Evolutionary conservation across 2,329 filamentous ascomycete genomes (phyloP).

Genomic region (Kalmusia sp.): DNA sequence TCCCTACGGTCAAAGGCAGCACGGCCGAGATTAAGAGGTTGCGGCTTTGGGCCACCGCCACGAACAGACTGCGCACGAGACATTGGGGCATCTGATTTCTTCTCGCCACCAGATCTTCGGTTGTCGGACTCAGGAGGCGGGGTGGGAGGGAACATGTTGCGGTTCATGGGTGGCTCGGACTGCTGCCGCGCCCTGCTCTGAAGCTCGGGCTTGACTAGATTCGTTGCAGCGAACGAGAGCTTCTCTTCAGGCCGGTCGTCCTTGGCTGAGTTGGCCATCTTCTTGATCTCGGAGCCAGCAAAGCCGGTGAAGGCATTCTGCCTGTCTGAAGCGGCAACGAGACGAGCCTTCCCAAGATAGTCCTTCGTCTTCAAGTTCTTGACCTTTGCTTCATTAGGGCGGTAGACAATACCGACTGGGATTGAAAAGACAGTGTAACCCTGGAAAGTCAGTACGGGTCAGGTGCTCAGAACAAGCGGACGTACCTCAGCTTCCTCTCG

Average conservation of each 20-base stretch:
- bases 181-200: conserved; percentile 78
- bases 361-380: conserved; percentile 98
- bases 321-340: conserved; percentile 87
- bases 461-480: not conserved
- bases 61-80: conserved; percentile 58
- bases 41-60: conserved; percentile 55
- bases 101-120: conserved; percentile 35
- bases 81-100: conserved; percentile 42
- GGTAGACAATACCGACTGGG: conserved; percentile 91
- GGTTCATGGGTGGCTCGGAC: conserved; percentile 79
- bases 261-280: conserved; percentile 62
- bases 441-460: conserved; percentile 54
- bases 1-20: conserved; percentile 55
- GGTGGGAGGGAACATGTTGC: conserved; percentile 95
- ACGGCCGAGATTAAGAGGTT: conserved; percentile 56
- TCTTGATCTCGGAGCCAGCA: conserved; percentile 79
- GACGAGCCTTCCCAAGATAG: conserved; percentile 92
- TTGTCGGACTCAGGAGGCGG: conserved; percentile 91
- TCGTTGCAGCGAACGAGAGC: conserved; percentile 90
- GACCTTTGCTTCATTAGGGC: conserved; percentile 96
- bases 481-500: conserved; percentile 85
- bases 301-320: conserved; percentile 84
- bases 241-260: conserved; percentile 85
- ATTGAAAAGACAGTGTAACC: conserved; percentile 99
- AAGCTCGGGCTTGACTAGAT: conserved; percentile 87